Base-by-base conservation (phyloP, 208 protist genomes). In the Polymyxa betae region DNA sequence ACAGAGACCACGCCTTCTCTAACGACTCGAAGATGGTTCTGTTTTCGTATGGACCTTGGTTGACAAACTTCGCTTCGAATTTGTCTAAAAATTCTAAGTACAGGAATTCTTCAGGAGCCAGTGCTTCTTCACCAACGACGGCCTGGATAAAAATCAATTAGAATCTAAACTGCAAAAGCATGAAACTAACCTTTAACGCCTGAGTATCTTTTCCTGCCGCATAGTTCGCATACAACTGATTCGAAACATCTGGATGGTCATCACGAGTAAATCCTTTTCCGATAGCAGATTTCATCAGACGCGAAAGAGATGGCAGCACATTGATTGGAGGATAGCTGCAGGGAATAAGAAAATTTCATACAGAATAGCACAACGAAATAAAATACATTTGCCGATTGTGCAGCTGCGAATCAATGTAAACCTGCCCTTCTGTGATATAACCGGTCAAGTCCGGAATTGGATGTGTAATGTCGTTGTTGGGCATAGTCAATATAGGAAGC, bases 271-370 rank as follows among this genome's bases (percentile, higher is more conserved):
- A 99, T 92, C 97, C 98, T 92, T 98, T 97, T 77, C 98, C 99
- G 95, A 99, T 99, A 93, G 99, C 99, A 78, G 96, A 98, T 96
- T 99, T 99, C 99, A 99, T 99, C 20, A 99, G 95, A 96, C 99
- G 98, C 10, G 98, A 99, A 35, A 99, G 96, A 29, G 98, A 99
- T 40, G 99, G 99, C 54, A 99, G 95, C 92, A 99, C 98, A 95
- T 99, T 99, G 92, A 99, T 99, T 1, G 98, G 98, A 64, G 99
- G 99, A 95, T 99, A 99, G 68, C 99, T 96, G 93, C 97, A 96
- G 68, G 24, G 41, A 5, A 87, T 32, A 35, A 43, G 90, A 41
- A 91, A 32, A 88, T 35, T 91, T 41, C 38, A 87, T 32, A 87
- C 5, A 24, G 24, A 40, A 87, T 24, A 40, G 20, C 77, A 87